Evolutionary conservation across 192 early-diverging fungal species (phyloP), one percentile per base, ranked within the genome.

Genomic region (Phlyctochytrium bullatum): DNA sequence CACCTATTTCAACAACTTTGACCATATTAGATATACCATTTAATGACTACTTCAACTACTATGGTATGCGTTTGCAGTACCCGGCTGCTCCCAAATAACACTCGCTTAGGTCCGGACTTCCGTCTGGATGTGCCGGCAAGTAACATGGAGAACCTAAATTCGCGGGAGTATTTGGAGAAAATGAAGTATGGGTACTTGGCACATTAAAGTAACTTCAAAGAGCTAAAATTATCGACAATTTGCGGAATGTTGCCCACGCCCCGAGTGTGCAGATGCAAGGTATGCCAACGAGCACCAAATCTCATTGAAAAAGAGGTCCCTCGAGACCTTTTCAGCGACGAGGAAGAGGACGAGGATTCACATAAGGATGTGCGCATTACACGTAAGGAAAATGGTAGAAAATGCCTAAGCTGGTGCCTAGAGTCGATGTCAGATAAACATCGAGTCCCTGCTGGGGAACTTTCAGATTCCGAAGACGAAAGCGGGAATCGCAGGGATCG

Each of bases 221-320:
- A 47, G 50, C 68, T 12, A 75, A 73, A 16, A 88, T 98, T 35
- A 69, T 96, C 36, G 97, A 99, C 66, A 92, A 97, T 61, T 82
- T 99, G 47, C 77, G 94, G 36, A 89, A 89, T 59, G 52, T 98
- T 35, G 84, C 91, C 68, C 88, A 87, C 23, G 97, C 96, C 4
- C 97, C 97, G 0, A 91, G 90, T 52, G 93, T 99, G 33, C 96
- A 98, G 73, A 93, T 97, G 92, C 94, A 95, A 52, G 92, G 79
- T 82, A 16, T 0, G 23, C n/a, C n/a, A n/a, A n/a, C n/a, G n/a
- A n/a, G n/a, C n/a, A n/a, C n/a, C n/a, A n/a, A n/a, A n/a, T n/a
- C n/a, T n/a, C n/a, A n/a, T n/a, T n/a, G n/a, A n/a, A n/a, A n/a
- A 67, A 86, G 90, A 91, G 58, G 88, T 92, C 29, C 91, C 91